Base-by-base conservation (phyloP, 148 eudicot species). In the Persicaria tinctoria region DNA sequence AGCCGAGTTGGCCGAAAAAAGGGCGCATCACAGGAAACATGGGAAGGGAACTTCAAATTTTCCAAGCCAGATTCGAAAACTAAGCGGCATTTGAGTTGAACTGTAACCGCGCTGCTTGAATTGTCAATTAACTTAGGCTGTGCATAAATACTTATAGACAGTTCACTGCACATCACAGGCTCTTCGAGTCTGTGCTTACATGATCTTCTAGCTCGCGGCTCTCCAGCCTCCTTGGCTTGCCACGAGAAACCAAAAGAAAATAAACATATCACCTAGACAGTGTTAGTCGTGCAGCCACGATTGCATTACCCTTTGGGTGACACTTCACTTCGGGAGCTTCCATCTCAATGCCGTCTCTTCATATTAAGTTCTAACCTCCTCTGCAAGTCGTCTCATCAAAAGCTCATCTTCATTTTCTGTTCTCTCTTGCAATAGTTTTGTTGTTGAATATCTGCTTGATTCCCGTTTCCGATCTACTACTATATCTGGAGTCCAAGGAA, bases 361-460 rank as follows among this genome's bases (percentile, higher is more conserved):
- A 53, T 56, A 17, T 17, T 3, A 56, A 56, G 62, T 20, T 7
- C 38, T 20, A 57, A 32, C 41, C 41, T 32, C 41, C 41, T 32
- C 41, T 32, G 41, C 41, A 32, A 57, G 46, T 27, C 14, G 6
- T 66, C 6, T 44, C n/a, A 6, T 41, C 38, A 66, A 66, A 66
- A 66, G 12, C 18, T 66, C 14, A 4, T 60, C 70, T 66, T 66
- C 70, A 66, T 14, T 11, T 41, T 66, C 68, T 13, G 46, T 32
- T 63, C 45, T 63, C 45, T 63, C 68, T 63, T 32, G n/a, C 46
- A 50, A 68, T 53, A 23, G 81, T 70, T 49, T 48, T 75, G 77
- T 75, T 83, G 75, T 76, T 70, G 32, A 76, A 68, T 68, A 53
- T 78, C 62, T 68, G 81, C 81, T 78, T 80, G 41, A 70, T 76